Evolutionary conservation across 1,284 basidiomycete genomes (phyloP).

Genomic region (Ustanciosporium gigantosporum): DNA sequence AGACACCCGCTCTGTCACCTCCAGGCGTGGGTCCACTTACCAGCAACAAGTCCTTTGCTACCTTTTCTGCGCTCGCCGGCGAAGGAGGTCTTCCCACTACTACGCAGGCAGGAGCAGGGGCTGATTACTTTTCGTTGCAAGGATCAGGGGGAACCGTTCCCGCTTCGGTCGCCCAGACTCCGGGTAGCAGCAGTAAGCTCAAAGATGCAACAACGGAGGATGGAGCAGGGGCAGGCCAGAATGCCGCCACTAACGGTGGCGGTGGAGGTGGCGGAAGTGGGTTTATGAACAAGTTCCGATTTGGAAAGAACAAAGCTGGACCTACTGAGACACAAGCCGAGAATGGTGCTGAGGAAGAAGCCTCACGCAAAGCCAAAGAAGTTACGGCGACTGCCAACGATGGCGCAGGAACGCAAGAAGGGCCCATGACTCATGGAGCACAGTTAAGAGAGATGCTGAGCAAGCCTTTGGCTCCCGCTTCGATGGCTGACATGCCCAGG

Average conservation of each 20-base stretch:
- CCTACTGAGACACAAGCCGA: conserved; percentile 11
- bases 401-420: conserved; percentile 5
- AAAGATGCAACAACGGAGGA: conserved; percentile 17
- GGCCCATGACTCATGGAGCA: no score
- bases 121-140: conserved; percentile 41
- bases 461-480: conserved; percentile 72
- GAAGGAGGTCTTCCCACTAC: conserved; percentile 8
- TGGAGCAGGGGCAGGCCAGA: conserved; percentile 8
- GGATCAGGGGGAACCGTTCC: no score
- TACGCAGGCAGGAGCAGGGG: conserved; percentile 7
- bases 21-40: not conserved
- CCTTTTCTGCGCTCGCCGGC: not conserved
- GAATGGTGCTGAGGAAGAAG: conserved; percentile 8
- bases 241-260: conserved; percentile 1
- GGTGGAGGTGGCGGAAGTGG: conserved; percentile 14
- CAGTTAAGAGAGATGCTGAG: conserved; percentile 70
- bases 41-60: not conserved
- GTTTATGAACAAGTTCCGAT: conserved; percentile 43
- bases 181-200: not conserved
- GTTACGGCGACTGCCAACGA: conserved; percentile 4
- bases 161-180: not conserved
- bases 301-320: conserved; percentile 35
- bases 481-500: conserved; percentile 73
- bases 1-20: conserved; percentile 36
- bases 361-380: conserved; percentile 7